Base-by-base conservation (phyloP, 2,329 filamentous ascomycete species). In the Ophiocordyceps polyrhachis-furcata region DNA sequence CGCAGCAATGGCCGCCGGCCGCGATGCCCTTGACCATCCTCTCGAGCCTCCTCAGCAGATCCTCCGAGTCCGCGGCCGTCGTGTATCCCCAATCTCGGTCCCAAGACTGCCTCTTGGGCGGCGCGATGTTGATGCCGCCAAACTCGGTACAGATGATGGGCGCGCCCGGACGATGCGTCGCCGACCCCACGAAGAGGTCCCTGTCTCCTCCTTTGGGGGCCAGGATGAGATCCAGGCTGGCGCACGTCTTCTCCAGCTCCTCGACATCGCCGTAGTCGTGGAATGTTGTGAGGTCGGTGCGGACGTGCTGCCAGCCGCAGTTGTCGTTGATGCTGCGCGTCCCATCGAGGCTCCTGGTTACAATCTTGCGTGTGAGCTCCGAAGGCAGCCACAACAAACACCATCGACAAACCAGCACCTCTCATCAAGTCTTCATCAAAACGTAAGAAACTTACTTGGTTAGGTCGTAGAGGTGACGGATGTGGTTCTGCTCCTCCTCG, bases 251-350 rank as follows among this genome's bases (percentile, higher is more conserved):
- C 5, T 68, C 63, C 7, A 83, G 65, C 20, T 67, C 69, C 0
- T 69, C 63, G 0, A 65, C 73, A 51, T 81, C 77, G 17, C 66
- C 64, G 54, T 82, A 83, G 56, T 82, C 77, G 55, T 82, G 79
- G 62, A 79, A 83, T 0, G 78, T 81, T 21, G 72, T 74, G 2
- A 82, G 60, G 50, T 82, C 78, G 0, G 73, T 78, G 12, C 65
- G 52, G 6, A 81, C 76, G 49, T 81, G 77, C 53, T 82, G 76
- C 79, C 79, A 82, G 31, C 79, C 79, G 50, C 78, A 82, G 57
- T 83, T 82, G 56, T 82, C 78, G 53, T 82, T 83, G 53, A 83
- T 67, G 15, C 76, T 76, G 6, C 79, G 62, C 0, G 72, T 79
- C 1, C 73, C 66, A 49, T 83, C 79, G 2, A 82, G 64, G 0